Evolutionary conservation across 2,329 filamentous ascomycete species (phyloP).

Genomic region (Botrytis fragariae): DNA sequence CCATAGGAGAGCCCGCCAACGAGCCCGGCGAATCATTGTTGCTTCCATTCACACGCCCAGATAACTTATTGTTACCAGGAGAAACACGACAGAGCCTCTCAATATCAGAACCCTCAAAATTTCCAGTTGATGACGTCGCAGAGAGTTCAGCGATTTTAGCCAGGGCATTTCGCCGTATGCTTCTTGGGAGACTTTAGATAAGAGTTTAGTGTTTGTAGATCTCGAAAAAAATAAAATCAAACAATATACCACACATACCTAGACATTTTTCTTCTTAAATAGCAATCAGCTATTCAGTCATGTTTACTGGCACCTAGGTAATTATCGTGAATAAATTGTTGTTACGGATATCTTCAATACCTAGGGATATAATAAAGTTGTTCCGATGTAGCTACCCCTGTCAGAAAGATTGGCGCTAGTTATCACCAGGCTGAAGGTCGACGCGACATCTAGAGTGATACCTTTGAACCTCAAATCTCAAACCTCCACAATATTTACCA

Average conservation of each 20-base stretch:
- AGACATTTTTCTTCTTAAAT: constrained; percentile 8
- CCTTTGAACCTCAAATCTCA: constrained; percentile 20
- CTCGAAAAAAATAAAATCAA: neutral
- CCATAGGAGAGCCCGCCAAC: constrained; percentile 59
- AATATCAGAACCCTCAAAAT: constrained; percentile 62
- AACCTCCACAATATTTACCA: constrained; percentile 15
- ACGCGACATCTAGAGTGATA: constrained; percentile 27
- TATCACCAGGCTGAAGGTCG: constrained; percentile 30
- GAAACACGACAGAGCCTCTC: constrained; percentile 60
- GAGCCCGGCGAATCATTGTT: constrained; percentile 43
- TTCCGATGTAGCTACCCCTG: constrained; percentile 32
- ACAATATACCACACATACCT: constrained; percentile 5
- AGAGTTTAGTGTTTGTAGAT: neutral
- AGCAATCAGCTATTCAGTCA: neutral
- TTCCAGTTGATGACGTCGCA: constrained; percentile 50
- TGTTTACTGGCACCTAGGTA: neutral
- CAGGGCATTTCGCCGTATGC: constrained; percentile 61
- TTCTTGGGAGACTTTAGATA: constrained; percentile 42
- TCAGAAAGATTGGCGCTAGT: constrained; percentile 20
- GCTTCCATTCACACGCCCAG: constrained; percentile 49
- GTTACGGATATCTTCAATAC: neutral
- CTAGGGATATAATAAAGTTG: neutral
- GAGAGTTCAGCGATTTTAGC: constrained; percentile 65
- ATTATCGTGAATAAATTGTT: neutral
- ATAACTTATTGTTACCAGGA: constrained; percentile 45